Evolutionary conservation across 441 rosid species (phyloP), one percentile per base, ranked within the genome.

Genomic region (Monsonia emarginata): DNA sequence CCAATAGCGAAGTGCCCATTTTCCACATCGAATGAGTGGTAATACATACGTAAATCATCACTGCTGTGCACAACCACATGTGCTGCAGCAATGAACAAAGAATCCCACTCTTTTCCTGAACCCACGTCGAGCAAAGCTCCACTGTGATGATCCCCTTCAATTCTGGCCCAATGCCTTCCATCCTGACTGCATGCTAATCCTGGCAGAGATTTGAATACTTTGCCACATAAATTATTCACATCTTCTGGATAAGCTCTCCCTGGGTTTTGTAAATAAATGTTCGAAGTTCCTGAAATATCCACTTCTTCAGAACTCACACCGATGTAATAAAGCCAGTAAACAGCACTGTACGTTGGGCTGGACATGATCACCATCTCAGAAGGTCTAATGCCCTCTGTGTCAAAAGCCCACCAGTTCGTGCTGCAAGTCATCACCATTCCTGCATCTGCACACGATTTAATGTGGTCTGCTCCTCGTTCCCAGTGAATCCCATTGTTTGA

Each of bases 101-200:
- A 87, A 81, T 91, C 97, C 95, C 92, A 91, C 30, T 91, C 95
- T 68, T 75, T 68, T 14, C 80, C 87, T 9, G 74, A 48, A 54
- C 97, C 96, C 24, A 85, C 89, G 74, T 89, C 97, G 28, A 89
- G 79, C 75, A 91, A 60, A 7, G 92, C 89, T 24, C 88, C 93
- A 67, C 88, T 85, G 54, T 87, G 92, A 74, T 91, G 90, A 50
- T 86, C 91, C 58, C 97, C 92, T 83, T 91, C 95, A 63, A 91
- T 80, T 72, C 90, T 87, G 32, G 93, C 96, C 97, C 96, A 91
- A 59, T 91, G 81, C 68, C 89, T 84, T 62, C 91, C 95, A 73
- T 91, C 95, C 72, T 89, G 96, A 63, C 96, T 91, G 9, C 81
- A 84, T 30, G 91, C 95, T 44, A 89, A 73, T 8, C 97, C 96